Percentiles rank a stretch among this genome's conserved stretches.
Evolutionary conservation across 208 protist genomes (phyloP).

Genomic region (Borovskyia barvae): DNA sequence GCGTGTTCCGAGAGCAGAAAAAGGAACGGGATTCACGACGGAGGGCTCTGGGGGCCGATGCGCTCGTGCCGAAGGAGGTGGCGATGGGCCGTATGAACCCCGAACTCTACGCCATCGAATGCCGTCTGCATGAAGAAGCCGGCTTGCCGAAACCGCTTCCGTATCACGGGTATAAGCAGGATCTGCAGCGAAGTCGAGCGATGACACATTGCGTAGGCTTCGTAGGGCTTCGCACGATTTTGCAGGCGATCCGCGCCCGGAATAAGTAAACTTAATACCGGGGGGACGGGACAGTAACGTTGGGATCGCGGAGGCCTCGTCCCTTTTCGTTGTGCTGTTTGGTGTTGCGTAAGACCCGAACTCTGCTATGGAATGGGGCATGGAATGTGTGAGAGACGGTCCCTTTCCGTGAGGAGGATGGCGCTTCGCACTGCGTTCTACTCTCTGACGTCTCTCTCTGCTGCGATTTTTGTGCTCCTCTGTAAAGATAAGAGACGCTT

Average conservation of each 20-base stretch:
- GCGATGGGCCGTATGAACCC: slow-evolving; percentile 68
- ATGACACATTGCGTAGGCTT: slow-evolving; percentile 64
- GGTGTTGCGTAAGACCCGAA: too few species aligned
- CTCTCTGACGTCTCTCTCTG: too few species aligned
- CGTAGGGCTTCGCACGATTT: slow-evolving; percentile 60
- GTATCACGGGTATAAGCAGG: slow-evolving; percentile 54
- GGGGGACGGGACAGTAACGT: too few species aligned
- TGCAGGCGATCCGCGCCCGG: slow-evolving; percentile 34
- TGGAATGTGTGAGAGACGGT: too few species aligned
- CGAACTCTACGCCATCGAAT: slow-evolving; percentile 82
- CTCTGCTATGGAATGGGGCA: too few species aligned
- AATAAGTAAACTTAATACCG: too few species aligned
- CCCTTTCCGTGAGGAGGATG: too few species aligned
- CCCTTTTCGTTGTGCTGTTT: too few species aligned
- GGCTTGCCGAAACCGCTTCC: slow-evolving; percentile 64
- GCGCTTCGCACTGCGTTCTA: too few species aligned
- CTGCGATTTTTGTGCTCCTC: too few species aligned
- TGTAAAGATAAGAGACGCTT: too few species aligned
- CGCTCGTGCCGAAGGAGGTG: slow-evolving; percentile 49
- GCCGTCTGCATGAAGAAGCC: slow-evolving; percentile 75
- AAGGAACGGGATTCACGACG: slow-evolving; percentile 35
- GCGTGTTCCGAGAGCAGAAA: slow-evolving; percentile 66
- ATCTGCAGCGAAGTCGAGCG: slow-evolving; percentile 19
- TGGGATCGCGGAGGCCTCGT: too few species aligned
- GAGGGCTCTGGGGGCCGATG: slow-evolving; percentile 27